Base-by-base conservation (phyloP, 2,329 filamentous ascomycete species). In the Rutstroemia sp. region DNA sequence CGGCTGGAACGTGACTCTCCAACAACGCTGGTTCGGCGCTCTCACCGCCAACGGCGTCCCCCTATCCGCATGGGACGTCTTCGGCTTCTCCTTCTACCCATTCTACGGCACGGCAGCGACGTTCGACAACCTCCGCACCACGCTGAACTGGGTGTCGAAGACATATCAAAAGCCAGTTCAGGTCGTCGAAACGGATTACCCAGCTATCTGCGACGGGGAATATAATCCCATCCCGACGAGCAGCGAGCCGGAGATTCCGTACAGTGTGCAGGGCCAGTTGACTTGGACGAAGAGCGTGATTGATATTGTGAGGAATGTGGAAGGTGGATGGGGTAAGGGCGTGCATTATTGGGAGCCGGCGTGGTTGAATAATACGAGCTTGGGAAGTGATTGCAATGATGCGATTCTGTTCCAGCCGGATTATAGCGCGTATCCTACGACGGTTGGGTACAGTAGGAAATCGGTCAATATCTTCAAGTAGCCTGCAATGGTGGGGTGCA, bases 271-370 rank as follows among this genome's bases (percentile, higher is more conserved):
- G 0, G 87, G 86, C 0, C 86, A 89, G 73, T 69, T 72, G 3
- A 73, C 73, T 2, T 89, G 84, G 71, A 71, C 87, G 53, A 73
- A 79, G 66, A 71, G 78, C 58, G 75, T 89, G 9, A 82, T 83
- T 0, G 72, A 71, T 1, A 74, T 82, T 3, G 78, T 88, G 0
- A 71, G 73, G 4, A 74, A 72, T 1, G 76, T 83, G 0, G 73
- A 71, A 0, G 75, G 76, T 5, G 83, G 83, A 0, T 69, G 75
- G 30, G 86, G 85, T 0, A 63, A 59, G 48, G 71, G 71, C 1
- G 51, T 89, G 8, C 87, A 83, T 60, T 89, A 89, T 64, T 89
- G 86, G 86, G 86, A 89, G 66, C 84, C 84, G 0, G 82, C 80
- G 5, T 62, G 61, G 59, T 51, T 63, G 39, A 63, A 60, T 23